Evolutionary conservation across 306 rosid genomes (phyloP).

Genomic region (Quercus bicolor): DNA sequence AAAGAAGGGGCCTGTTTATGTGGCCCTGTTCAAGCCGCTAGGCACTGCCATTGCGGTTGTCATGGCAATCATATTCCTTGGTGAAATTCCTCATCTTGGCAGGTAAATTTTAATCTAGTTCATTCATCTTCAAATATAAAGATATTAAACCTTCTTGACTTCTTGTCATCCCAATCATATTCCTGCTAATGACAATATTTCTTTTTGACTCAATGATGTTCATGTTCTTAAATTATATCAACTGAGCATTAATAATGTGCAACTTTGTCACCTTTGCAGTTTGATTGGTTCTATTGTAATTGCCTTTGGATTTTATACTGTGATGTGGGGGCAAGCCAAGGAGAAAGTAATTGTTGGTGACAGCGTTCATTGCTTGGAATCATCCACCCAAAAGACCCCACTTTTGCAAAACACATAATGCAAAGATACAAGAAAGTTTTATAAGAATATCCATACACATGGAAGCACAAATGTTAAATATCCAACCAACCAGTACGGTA

Average conservation of each 20-base stretch:
- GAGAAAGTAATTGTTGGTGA: slow-evolving; percentile 1
- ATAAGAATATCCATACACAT: not conserved
- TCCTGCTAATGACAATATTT: no score
- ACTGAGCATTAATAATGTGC: no score
- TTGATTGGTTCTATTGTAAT: slow-evolving; percentile 36
- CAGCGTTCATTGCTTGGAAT: slow-evolving; percentile 1
- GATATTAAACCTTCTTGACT: no score
- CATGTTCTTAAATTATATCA: no score
- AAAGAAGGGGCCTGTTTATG: slow-evolving; percentile 39
- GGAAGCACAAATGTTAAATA: no score
- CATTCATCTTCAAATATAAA: no score
- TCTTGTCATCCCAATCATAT: no score
- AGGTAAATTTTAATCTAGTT: slow-evolving; percentile 13
- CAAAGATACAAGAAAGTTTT: not conserved
- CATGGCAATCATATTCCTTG: slow-evolving; percentile 31
- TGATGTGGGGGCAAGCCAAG: slow-evolving; percentile 31
- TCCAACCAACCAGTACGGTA: no score
- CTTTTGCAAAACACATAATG: slow-evolving; percentile 8
- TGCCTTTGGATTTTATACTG: slow-evolving; percentile 33
- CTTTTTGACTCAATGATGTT: no score
- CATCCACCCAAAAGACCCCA: slow-evolving; percentile 11
- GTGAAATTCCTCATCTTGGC: slow-evolving; percentile 30
- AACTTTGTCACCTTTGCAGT: slow-evolving; percentile 16
- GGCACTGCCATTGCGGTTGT: slow-evolving; percentile 30
- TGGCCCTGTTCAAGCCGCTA: slow-evolving; percentile 41